Evolutionary conservation across 2,329 filamentous ascomycete species (phyloP).

Genomic region (Fusarium metavorans): DNA sequence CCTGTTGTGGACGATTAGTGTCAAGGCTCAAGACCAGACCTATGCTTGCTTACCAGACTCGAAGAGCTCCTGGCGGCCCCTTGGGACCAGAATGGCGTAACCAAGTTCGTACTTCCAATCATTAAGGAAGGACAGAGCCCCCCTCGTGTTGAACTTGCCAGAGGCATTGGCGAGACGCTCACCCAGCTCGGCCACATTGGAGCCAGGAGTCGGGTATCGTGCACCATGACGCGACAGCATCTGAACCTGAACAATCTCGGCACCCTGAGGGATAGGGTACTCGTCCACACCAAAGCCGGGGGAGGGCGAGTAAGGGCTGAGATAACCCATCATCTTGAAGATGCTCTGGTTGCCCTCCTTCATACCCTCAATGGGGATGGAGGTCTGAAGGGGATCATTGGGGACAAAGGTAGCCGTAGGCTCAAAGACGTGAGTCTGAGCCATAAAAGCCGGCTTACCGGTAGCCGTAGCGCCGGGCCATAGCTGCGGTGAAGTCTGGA

Average conservation of each 20-base stretch:
- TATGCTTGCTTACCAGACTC: conserved; percentile 62
- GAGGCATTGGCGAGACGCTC: conserved; percentile 67
- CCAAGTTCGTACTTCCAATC: conserved; percentile 78
- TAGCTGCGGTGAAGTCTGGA: conserved; percentile 70
- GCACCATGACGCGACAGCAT: conserved; percentile 81
- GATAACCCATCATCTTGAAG: conserved; percentile 75
- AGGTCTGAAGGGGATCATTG: conserved; percentile 78
- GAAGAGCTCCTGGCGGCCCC: conserved; percentile 79
- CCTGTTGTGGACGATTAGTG: conserved; percentile 53
- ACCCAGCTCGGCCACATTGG: conserved; percentile 67
- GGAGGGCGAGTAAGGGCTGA: conserved; percentile 78
- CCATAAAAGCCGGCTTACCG: conserved; percentile 76
- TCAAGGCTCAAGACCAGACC: background rate
- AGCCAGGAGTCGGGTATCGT: conserved; percentile 75
- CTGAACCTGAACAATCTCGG: conserved; percentile 76
- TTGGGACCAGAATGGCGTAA: conserved; percentile 77
- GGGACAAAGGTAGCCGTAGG: conserved; percentile 75
- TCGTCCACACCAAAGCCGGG: conserved; percentile 82
- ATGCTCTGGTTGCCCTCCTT: conserved; percentile 71
- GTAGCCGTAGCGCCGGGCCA: conserved; percentile 77
- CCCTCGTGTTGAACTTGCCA: conserved; percentile 67
- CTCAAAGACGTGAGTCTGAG: conserved; percentile 75
- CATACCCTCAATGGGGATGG: conserved; percentile 73
- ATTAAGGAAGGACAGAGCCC: conserved; percentile 73
- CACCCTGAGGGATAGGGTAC: conserved; percentile 73